Base-by-base conservation (phyloP, 176 grass and related monocot genomes). In the Cymbopogon citratus region DNA sequence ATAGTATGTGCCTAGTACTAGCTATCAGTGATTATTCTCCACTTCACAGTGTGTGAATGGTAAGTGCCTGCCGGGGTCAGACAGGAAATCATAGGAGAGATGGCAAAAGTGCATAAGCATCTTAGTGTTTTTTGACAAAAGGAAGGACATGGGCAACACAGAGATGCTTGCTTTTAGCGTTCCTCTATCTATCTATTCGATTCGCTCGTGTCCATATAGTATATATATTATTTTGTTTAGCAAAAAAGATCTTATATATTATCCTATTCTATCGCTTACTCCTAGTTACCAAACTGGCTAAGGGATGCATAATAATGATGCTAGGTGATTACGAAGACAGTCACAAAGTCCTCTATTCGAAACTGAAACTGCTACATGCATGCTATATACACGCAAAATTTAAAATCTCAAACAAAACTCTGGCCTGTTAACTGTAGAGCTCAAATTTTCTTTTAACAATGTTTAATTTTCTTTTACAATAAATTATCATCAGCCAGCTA, bases 51-150 rank as follows among this genome's bases (percentile, higher is more conserved):
- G 31, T 33, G 43, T 36, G 33, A 85, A 4, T 63, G 46, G 66
- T 38, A 89, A 85, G 66, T 27, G 39, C 35, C 75, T 39, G 65
- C 27, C 79, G 15, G 44, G 28, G 87, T 78, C 78, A 36, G 65
- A 21, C 7, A 6, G 45, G 73, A 73, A 85, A 89, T 89, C 82
- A 85, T 89, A 59, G 31, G 52, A 19, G 45, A 66, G 77, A 25
- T 64, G 82, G 73, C 72, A 77, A 82, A 82, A 83, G 66, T 28
- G 74, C 69, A 66, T 45, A 81, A 38, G 65, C 78, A 86, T 89
- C 65, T 67, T 66, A 11, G 66, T 80, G 64, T 52, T 81, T 14
- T 76, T 81, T 85, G 70, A 35, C 49, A 26, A 75, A 69, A 3
- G 31, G 1, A n/a, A n/a, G 60, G 70, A 80, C 39, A 69, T 33